Conservation (phyloP, 805 yeast genomes). For the Nakazawaea populi region DNA sequence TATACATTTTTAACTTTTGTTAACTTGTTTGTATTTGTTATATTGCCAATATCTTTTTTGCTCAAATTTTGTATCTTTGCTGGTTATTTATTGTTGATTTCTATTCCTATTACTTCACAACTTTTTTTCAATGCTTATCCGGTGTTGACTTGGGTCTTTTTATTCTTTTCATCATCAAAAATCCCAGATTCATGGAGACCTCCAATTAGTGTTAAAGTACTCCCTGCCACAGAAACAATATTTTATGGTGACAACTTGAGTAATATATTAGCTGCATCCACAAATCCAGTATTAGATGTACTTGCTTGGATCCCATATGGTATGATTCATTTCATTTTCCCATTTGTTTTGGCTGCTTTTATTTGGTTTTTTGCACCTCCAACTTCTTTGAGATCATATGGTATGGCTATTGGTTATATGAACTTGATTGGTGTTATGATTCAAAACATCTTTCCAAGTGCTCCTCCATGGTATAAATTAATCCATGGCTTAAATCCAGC, state of each 20-base stretch:
- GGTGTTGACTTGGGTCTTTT: conserved; percentile 76
- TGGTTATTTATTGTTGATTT: conserved; percentile 39
- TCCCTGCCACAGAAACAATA: conserved; percentile 90
- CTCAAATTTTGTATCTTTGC: conserved; percentile 24
- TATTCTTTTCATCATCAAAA: conserved; percentile 71
- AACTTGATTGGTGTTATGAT: conserved; percentile 78
- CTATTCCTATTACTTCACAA: conserved; percentile 74
- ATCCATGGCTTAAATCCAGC: conserved; percentile 86
- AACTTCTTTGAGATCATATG: conserved; percentile 72
- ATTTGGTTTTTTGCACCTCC: conserved; percentile 91
- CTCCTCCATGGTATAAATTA: conserved; percentile 96
- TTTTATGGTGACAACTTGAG: conserved; percentile 88
- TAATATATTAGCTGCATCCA: conserved; percentile 71
- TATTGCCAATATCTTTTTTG: conserved; percentile 50
- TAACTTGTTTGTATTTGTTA: conserved; percentile 49
- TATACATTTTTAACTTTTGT: conserved; percentile 45
- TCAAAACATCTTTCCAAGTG: conserved; percentile 85
- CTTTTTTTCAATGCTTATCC: conserved; percentile 82
- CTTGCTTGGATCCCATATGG: conserved; percentile 97
- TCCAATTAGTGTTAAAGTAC: conserved; percentile 79
- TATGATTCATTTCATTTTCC: conserved; percentile 80
- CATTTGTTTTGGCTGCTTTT: conserved; percentile 76
- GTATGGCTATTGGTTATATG: conserved; percentile 93
- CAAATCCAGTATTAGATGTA: conserved; percentile 63
- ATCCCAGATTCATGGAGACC: conserved; percentile 76